Evolutionary conservation across 2,329 filamentous ascomycete genomes (phyloP).

Genomic region (Purpureocillium lavendulum): DNA sequence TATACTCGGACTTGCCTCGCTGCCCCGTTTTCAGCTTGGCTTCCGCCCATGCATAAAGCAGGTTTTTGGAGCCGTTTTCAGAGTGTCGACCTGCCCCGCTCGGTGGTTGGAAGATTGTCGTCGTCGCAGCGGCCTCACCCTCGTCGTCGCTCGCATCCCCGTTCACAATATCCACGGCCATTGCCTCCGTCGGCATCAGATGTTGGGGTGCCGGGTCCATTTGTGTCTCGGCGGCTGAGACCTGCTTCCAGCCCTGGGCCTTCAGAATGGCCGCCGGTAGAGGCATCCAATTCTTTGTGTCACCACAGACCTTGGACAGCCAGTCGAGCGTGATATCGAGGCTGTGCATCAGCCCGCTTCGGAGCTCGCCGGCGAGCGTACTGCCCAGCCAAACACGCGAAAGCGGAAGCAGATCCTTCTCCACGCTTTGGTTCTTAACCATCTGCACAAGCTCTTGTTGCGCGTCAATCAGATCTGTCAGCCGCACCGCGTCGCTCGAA

Average conservation of each 20-base stretch:
- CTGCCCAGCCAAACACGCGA: conserved; percentile 37
- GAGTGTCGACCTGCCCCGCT: conserved; percentile 12
- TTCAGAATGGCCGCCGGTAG: conserved; percentile 17
- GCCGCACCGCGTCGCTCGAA: conserved; percentile 9
- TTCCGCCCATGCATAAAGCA: conserved; percentile 30
- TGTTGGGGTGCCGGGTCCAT: not conserved
- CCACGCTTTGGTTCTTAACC: conserved; percentile 19
- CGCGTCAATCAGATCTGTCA: conserved; percentile 31
- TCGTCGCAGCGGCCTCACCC: conserved; percentile 10
- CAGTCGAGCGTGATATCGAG: conserved; percentile 34
- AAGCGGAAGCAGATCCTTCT: conserved; percentile 22
- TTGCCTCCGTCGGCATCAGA: not conserved
- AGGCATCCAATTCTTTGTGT: conserved; percentile 28
- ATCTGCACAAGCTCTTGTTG: conserved; percentile 35
- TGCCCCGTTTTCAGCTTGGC: conserved; percentile 1
- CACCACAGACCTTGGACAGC: conserved; percentile 21
- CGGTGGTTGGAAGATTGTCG: conserved; percentile 40
- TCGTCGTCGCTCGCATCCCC: too few species aligned
- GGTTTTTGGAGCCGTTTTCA: conserved; percentile 30
- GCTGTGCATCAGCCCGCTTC: conserved; percentile 16
- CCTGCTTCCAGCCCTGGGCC: conserved; percentile 27
- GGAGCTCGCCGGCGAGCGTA: conserved; percentile 12
- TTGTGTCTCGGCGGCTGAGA: conserved; percentile 13
- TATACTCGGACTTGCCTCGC: conserved; percentile 18
- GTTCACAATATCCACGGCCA: too few species aligned